A percentile compares a stretch with the other conserved stretches of the same genome.
Evolutionary conservation across 75 land plant genomes (phyloP).

Genomic region (Selaginella moellendorffii): DNA sequence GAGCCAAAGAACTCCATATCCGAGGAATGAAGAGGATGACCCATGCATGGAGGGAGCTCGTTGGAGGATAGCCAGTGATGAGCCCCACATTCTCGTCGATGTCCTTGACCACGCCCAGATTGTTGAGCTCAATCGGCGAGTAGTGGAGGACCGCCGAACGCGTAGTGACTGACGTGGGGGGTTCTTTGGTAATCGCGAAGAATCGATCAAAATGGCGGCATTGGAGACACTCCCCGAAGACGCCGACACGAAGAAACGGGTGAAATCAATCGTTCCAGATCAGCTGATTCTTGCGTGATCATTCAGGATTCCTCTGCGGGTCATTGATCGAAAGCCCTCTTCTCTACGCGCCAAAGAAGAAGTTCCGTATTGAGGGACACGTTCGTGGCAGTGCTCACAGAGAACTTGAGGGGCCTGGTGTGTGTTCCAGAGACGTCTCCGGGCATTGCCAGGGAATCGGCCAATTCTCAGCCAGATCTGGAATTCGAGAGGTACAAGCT

Average conservation of each 20-base stretch:
- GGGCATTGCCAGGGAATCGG: slow-evolving; percentile 14
- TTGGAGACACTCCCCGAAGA: too few relatives aligned
- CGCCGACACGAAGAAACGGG: too few relatives aligned
- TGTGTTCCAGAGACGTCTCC: slow-evolving; percentile 28
- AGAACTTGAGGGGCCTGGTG: slow-evolving; percentile 14
- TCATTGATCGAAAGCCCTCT: neutral
- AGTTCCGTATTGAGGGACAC: slow-evolving; percentile 18
- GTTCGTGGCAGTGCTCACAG: slow-evolving; percentile 12
- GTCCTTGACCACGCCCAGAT: slow-evolving; percentile 25
- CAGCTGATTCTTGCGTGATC: too few relatives aligned
- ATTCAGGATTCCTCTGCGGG: neutral
- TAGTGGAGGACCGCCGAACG: slow-evolving; percentile 15
- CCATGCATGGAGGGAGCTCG: slow-evolving; percentile 25
- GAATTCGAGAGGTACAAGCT: slow-evolving; percentile 28
- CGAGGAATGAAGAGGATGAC: slow-evolving; percentile 23
- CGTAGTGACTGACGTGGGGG: too few relatives aligned
- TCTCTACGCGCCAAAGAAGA: slow-evolving; percentile 13
- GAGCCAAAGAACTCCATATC: slow-evolving; percentile 15
- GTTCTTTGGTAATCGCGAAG: too few relatives aligned
- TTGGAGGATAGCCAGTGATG: slow-evolving; percentile 22
- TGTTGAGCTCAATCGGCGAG: slow-evolving; percentile 28
- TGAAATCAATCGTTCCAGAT: too few relatives aligned
- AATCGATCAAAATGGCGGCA: too few relatives aligned
- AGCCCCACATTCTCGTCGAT: slow-evolving; percentile 26
- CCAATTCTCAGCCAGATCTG: slow-evolving; percentile 23